A percentile compares a stretch with the other conserved stretches of the same genome.
Evolutionary conservation across 2,329 filamentous ascomycete species (phyloP).

Genomic region (Delphinella strobiligena): DNA sequence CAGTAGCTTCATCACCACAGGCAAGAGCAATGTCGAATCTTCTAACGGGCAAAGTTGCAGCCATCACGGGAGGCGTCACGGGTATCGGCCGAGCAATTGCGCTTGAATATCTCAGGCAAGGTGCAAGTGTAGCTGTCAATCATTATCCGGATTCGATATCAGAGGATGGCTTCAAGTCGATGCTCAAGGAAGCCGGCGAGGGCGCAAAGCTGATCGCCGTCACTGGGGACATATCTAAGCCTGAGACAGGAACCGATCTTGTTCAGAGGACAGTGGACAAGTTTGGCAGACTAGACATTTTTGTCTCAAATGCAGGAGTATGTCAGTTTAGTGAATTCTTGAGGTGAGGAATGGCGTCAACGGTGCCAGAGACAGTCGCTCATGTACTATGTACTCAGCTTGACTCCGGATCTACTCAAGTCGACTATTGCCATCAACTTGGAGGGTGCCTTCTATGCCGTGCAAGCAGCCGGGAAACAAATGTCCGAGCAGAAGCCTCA

Average conservation of each 20-base stretch:
- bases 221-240: slow-evolving; percentile 64
- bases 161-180: slow-evolving; percentile 33
- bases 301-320: slow-evolving; percentile 80
- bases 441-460: slow-evolving; percentile 75
- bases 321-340: slow-evolving; percentile 84
- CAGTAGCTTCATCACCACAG: neutral
- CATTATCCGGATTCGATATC: slow-evolving; percentile 52
- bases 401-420: slow-evolving; percentile 57
- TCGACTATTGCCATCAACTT: slow-evolving; percentile 70
- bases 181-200: slow-evolving; percentile 29
- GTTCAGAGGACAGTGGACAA: slow-evolving; percentile 52
- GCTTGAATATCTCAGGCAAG: slow-evolving; percentile 65
- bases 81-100: slow-evolving; percentile 72
- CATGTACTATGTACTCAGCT: no score
- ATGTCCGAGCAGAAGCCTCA: slow-evolving; percentile 52
- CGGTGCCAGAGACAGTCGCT: neutral
- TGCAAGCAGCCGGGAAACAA: slow-evolving; percentile 73
- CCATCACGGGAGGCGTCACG: slow-evolving; percentile 20
- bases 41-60: slow-evolving; percentile 18
- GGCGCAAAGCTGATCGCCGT: slow-evolving; percentile 47
- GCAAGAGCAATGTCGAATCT: slow-evolving; percentile 5
- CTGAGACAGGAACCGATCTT: slow-evolving; percentile 56
- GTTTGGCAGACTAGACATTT: slow-evolving; percentile 49
- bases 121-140: slow-evolving; percentile 69
- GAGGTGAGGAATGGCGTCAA: slow-evolving; percentile 26